phyloP scores from a whole-genome alignment of 78 protist genomes.

The Dictyostelium discoideum region DNA sequence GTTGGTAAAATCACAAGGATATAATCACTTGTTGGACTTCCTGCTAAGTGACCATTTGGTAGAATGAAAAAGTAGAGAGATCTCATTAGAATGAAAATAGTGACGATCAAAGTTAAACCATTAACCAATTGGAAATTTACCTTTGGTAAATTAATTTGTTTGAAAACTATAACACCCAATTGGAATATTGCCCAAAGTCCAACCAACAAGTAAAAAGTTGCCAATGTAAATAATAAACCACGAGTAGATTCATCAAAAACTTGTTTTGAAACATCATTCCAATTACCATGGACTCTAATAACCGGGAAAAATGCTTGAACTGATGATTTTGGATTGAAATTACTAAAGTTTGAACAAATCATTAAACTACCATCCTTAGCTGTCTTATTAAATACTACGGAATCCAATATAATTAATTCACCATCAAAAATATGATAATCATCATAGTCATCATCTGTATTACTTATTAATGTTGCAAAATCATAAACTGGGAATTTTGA shows the following conservation, averaged over 20 bases:
- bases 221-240: constrained; percentile 13
- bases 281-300: background rate
- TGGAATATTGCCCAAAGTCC: constrained; percentile 2
- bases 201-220: background rate
- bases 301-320: background rate
- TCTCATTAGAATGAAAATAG: background rate
- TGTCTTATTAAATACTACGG: background rate
- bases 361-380: background rate
- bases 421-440: background rate
- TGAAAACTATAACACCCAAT: background rate
- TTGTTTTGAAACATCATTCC: background rate
- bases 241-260: background rate
- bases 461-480: background rate
- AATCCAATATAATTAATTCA: background rate
- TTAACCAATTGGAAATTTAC: background rate
- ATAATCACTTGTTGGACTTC: constrained; percentile 18
- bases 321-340: background rate
- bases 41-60: constrained; percentile 10
- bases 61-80: background rate
- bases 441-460: background rate
- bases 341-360: background rate
- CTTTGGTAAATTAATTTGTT: background rate
- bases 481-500: constrained; percentile 23
- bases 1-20: constrained; percentile 10
- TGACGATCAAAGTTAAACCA: background rate